These are phyloP conservation scores for Corymbia maculata DNA, from an alignment of 345 rosid species.

Conservation along the genomic window DNA sequence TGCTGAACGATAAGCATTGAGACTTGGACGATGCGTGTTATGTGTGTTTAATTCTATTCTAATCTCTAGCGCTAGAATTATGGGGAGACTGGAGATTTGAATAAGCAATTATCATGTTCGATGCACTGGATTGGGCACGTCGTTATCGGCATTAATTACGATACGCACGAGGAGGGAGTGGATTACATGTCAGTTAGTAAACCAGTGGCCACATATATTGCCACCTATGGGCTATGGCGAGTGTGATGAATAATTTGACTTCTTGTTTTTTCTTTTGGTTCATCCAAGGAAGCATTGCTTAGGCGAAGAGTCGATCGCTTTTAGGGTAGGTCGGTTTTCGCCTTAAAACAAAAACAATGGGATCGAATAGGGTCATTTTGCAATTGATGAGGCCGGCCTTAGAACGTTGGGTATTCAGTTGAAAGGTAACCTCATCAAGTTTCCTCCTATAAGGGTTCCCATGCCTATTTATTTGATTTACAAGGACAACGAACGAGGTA, in stretches of 20 bases:
- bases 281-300: not conserved
- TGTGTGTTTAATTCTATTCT: not conserved
- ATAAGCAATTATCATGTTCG: rapidly evolving
- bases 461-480: too few species aligned
- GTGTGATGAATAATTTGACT: not conserved
- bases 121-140: not conserved
- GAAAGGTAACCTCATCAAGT: too few species aligned
- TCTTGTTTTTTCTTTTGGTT: not conserved
- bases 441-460: not conserved
- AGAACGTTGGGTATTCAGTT: not conserved
- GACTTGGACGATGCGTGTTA: rapidly evolving
- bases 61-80: not conserved
- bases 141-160: not conserved
- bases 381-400: too few species aligned
- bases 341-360: not conserved
- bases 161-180: not conserved
- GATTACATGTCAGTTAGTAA: not conserved
- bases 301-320: not conserved
- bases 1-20: not conserved
- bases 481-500: rapidly evolving
- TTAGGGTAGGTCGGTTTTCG: not conserved
- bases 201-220: not conserved
- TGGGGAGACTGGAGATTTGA: not conserved
- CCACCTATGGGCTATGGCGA: not conserved
- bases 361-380: too few species aligned